phyloP scores from a whole-genome alignment of 2,329 filamentous ascomycete species.

The Colletotrichum ledebouriae region DNA sequence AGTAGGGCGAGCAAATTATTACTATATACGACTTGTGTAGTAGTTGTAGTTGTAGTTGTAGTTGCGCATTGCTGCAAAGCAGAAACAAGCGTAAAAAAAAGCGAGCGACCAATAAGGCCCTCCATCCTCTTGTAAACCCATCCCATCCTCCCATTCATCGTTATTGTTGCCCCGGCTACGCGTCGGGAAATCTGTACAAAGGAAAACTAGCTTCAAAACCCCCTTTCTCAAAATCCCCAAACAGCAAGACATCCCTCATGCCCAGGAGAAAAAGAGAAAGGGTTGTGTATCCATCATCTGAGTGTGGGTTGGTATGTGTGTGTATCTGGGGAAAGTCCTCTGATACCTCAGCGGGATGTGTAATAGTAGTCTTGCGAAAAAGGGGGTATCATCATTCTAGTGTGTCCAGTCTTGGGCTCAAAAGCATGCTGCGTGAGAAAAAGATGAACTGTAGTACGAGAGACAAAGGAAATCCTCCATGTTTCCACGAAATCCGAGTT shows the following conservation, averaged over 20 bases:
- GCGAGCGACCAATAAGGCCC: constrained; percentile 19
- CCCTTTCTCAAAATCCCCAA: constrained; percentile 4
- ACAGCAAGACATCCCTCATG: background rate
- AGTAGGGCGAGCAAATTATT: constrained; percentile 41
- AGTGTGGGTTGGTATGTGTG: constrained; percentile 17
- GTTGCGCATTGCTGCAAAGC: background rate
- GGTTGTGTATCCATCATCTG: constrained; percentile 13
- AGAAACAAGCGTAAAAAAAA: constrained; percentile 21
- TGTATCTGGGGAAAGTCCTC: constrained; percentile 21
- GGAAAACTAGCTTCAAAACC: constrained; percentile 30
- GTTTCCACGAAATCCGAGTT: constrained; percentile 16
- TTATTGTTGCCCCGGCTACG: constrained; percentile 30
- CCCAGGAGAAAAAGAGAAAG: background rate
- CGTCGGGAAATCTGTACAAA: constrained; percentile 32
- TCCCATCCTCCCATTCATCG: constrained; percentile 25
- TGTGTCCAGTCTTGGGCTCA: constrained; percentile 40
- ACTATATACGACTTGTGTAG: constrained; percentile 43
- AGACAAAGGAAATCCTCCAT: constrained; percentile 40
- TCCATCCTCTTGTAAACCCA: constrained; percentile 3
- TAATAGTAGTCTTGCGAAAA: constrained; percentile 44
- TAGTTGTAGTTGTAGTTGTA: constrained; percentile 26
- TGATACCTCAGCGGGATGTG: constrained; percentile 11
- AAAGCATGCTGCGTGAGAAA: constrained; percentile 38
- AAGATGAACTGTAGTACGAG: constrained; percentile 35
- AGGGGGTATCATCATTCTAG: constrained; percentile 56